These are phyloP conservation scores for Anthoceros angustus DNA, from an alignment of 225 moss, liverwort and hornwort species.

Conservation along the genomic window DNA sequence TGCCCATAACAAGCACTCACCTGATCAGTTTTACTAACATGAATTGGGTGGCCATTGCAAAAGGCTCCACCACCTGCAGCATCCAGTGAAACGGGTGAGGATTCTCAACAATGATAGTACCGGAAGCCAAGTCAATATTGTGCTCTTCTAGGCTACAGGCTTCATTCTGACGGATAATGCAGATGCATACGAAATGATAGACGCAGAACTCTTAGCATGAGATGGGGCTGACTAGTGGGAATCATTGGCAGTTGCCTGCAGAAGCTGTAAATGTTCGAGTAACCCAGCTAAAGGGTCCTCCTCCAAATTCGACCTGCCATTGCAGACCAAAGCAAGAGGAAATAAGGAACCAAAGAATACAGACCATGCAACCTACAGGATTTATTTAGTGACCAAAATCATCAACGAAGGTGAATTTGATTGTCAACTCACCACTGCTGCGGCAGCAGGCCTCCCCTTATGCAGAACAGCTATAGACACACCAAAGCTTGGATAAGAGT, in stretches of 20 bases:
- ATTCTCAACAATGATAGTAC: background rate
- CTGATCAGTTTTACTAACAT: conserved; percentile 70
- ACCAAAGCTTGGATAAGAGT: conserved; percentile 80
- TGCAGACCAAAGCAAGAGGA: background rate
- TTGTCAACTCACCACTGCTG: conserved; percentile 48
- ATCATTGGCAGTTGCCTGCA: conserved; percentile 48
- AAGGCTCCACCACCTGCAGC: conserved; percentile 75
- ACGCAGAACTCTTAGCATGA: conserved; percentile 11
- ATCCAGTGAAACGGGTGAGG: background rate
- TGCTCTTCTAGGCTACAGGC: background rate
- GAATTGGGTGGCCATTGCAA: conserved; percentile 77
- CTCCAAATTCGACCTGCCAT: conserved; percentile 80
- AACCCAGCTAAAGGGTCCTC: conserved; percentile 82
- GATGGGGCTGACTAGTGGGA: conserved; percentile 37
- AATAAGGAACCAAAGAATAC: background rate
- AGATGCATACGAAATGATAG: background rate
- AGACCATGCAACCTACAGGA: background rate
- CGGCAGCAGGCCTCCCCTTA: conserved; percentile 73
- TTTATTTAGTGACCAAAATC: too few relatives aligned
- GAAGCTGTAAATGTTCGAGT: conserved; percentile 78
- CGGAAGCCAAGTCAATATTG: background rate
- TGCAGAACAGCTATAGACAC: conserved; percentile 85
- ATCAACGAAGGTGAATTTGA: too few relatives aligned
- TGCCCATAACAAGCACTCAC: conserved; percentile 14
- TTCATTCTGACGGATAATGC: background rate